phyloP scores from a whole-genome alignment of 306 rosid species.

The apple (Malus domestica) region DNA sequence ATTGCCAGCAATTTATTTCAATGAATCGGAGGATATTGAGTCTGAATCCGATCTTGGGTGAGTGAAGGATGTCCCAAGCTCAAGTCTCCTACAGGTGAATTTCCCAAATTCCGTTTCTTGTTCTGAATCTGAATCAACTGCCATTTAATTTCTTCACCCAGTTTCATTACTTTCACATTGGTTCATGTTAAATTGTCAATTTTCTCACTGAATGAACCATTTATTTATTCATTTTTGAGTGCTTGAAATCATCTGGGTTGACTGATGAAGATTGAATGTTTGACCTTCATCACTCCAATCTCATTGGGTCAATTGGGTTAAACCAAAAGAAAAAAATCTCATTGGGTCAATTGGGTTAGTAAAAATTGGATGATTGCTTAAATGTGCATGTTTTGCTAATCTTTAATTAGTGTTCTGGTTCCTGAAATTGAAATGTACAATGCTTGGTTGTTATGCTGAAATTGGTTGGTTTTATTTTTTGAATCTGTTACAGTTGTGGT shows the following conservation, averaged over 20 bases:
- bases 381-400: slow-evolving; percentile 7
- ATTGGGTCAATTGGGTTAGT: background rate
- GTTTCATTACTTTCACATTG: background rate
- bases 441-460: slow-evolving; percentile 3
- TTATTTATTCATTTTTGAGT: background rate
- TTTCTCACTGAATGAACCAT: background rate
- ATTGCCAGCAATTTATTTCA: background rate
- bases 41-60: background rate
- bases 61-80: slow-evolving; percentile 17
- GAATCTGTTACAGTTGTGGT: slow-evolving; percentile 43
- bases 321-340: background rate
- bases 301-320: background rate
- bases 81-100: slow-evolving; percentile 13
- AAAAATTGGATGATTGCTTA: background rate
- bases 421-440: slow-evolving; percentile 5
- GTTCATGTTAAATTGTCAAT: background rate
- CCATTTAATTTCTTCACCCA: background rate
- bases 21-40: background rate
- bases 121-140: background rate
- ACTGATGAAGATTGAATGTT: background rate
- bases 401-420: background rate
- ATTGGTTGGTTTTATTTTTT: background rate
- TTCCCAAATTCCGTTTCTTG: background rate
- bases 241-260: background rate
- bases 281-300: slow-evolving; percentile 3